phyloP scores from a whole-genome alignment of 2,329 filamentous ascomycete genomes.

The Phaeomoniella chlamydospora region DNA sequence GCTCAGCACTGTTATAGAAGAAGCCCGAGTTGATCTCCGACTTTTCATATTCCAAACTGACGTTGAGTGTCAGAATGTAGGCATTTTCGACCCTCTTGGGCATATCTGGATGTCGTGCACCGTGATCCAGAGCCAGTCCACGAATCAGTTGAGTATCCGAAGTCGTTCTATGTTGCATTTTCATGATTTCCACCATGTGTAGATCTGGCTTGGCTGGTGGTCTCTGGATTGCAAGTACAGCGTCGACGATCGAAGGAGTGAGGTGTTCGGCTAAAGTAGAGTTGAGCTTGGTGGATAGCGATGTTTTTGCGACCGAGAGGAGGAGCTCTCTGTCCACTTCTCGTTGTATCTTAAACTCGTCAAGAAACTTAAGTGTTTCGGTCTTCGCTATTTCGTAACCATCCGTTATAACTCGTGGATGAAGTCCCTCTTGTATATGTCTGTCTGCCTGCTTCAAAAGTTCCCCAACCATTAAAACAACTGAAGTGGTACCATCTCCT shows the following conservation, averaged over 20 bases:
- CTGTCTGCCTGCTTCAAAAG: slow-evolving; percentile 94
- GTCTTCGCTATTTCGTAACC: slow-evolving; percentile 94
- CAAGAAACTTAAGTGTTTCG: slow-evolving; percentile 89
- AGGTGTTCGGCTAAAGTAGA: slow-evolving; percentile 75
- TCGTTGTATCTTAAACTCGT: slow-evolving; percentile 77
- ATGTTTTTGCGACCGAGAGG: slow-evolving; percentile 83
- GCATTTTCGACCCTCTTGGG: slow-evolving; percentile 92
- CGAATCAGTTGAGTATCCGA: slow-evolving; percentile 93
- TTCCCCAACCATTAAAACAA: slow-evolving; percentile 89
- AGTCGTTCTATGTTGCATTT: slow-evolving; percentile 96
- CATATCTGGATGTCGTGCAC: slow-evolving; percentile 95
- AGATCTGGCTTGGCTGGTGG: slow-evolving; percentile 83
- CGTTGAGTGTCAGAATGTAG: slow-evolving; percentile 86
- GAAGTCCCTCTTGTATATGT: slow-evolving; percentile 91
- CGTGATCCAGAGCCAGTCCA: slow-evolving; percentile 85
- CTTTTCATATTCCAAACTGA: slow-evolving; percentile 97
- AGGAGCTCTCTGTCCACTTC: slow-evolving; percentile 89
- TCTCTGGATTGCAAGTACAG: slow-evolving; percentile 87
- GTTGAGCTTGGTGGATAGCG: slow-evolving; percentile 90
- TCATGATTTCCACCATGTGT: slow-evolving; percentile 99
- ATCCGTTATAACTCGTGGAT: slow-evolving; percentile 91
- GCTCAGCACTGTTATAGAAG: slow-evolving; percentile 94
- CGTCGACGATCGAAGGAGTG: slow-evolving; percentile 89
- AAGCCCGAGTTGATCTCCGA: slow-evolving; percentile 98
- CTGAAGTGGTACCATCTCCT: slow-evolving; percentile 92